Evolutionary conservation across 805 yeast genomes (phyloP).

Genomic region (Starmera dryadoides): DNA sequence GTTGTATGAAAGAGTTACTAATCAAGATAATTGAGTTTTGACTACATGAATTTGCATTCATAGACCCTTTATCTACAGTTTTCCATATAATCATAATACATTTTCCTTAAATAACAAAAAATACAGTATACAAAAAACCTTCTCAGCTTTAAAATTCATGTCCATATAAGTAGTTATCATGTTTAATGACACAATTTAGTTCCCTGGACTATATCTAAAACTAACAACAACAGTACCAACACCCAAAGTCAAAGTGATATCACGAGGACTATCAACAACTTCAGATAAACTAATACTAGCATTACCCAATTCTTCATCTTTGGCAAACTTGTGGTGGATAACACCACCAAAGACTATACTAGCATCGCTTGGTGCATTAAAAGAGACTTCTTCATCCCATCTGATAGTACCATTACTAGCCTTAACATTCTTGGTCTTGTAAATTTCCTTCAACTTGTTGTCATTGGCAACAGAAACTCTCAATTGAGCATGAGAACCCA

Average conservation of each 20-base stretch:
- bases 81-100: neutral
- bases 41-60: too few relatives aligned
- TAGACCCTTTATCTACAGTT: too few relatives aligned
- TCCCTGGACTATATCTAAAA: conserved; percentile 26
- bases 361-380: conserved; percentile 60
- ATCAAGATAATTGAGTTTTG: too few relatives aligned
- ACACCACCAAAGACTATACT: conserved; percentile 52
- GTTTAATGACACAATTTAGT: neutral
- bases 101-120: too few relatives aligned
- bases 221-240: conserved; percentile 36
- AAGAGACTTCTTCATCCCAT: conserved; percentile 61
- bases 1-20: too few relatives aligned
- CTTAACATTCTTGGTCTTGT: conserved; percentile 57
- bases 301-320: conserved; percentile 55
- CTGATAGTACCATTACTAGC: conserved; percentile 35
- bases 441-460: conserved; percentile 46
- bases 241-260: conserved; percentile 29
- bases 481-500: conserved; percentile 39
- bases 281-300: conserved; percentile 47
- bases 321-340: conserved; percentile 68
- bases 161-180: neutral
- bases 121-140: too few relatives aligned
- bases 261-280: conserved; percentile 37
- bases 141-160: neutral
- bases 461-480: conserved; percentile 42